phyloP scores from a whole-genome alignment of 441 rosid genomes.

The Daphne laureola region DNA sequence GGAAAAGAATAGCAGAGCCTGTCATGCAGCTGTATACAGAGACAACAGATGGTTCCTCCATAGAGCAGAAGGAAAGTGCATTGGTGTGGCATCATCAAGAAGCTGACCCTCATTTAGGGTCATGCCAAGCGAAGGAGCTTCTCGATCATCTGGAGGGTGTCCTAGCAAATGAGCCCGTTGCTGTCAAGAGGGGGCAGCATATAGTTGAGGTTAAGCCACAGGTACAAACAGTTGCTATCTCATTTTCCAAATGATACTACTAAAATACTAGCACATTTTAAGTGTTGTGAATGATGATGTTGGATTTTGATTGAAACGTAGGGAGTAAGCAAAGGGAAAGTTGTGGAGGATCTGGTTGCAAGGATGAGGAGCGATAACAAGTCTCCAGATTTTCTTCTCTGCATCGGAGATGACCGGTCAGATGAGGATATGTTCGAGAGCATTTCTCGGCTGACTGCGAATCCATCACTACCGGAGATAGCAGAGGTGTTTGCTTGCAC shows the following conservation, averaged over 20 bases:
- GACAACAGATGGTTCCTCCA: conserved; percentile 71
- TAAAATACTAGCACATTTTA: conserved; percentile 1
- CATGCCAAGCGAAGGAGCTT: conserved; percentile 73
- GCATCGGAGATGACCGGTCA: conserved; percentile 81
- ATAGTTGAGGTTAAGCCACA: conserved; percentile 87
- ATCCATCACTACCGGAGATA: conserved; percentile 29
- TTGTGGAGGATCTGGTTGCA: conserved; percentile 47
- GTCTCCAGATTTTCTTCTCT: conserved; percentile 59
- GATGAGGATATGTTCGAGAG: conserved; percentile 84
- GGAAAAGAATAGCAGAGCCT: conserved; percentile 63
- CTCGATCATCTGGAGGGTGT: conserved; percentile 75
- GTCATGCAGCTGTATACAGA: conserved; percentile 70
- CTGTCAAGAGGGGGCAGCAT: conserved; percentile 67
- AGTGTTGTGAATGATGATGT: background rate
- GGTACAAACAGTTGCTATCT: conserved; percentile 27
- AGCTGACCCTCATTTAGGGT: conserved; percentile 60
- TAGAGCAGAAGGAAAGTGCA: conserved; percentile 70
- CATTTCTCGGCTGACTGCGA: conserved; percentile 32
- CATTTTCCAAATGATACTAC: background rate
- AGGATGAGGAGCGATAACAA: conserved; percentile 35
- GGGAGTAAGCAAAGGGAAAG: conserved; percentile 74
- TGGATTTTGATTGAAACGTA: conserved; percentile 16
- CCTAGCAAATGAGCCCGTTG: conserved; percentile 75
- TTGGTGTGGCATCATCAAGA: conserved; percentile 76
- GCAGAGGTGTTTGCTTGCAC: conserved; percentile 70